Evolutionary conservation across 495 filamentous ascomycete species (phyloP), one percentile per base, ranked within the genome.

Genomic region (Neurospora sp.): DNA sequence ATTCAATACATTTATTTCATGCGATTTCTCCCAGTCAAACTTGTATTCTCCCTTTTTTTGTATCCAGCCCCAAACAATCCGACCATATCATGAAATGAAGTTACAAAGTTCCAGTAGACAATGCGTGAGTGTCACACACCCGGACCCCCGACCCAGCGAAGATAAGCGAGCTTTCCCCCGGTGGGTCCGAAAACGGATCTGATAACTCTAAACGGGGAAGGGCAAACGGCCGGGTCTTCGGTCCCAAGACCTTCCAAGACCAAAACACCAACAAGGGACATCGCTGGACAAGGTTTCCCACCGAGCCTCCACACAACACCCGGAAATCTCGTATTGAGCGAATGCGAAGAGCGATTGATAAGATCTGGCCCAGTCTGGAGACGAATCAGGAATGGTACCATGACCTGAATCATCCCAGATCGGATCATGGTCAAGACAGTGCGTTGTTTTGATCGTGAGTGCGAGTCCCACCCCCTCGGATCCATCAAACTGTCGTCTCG

Each of bases 171-270:
- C 54, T 62, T 31, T 7, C 23, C 12, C 12, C 54, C 3, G 27
- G 54, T 62, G 54, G 54, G 27, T 62, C 14, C 27, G 7, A 72
- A 38, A 66, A 70, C 70, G 72, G 74, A 76, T 76, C 74, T 76
- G 74, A 73, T 73, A 76, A 76, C 72, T 73, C 69, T 76, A 73
- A 76, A 66, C 70, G 38, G 37, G 6, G 31, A 38, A 31, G 23
- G n/a, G n/a, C n/a, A 31, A 23, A 46, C 70, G 38, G 42, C 44
- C 23, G 71, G n/a, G 3, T 6, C 44, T 12, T 5, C 23, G 12
- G 42, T 66, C 18, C 16, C 54, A 62, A 62, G 20, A 54, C 7
- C 7, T n/a, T 1, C 44, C 44, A 20, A 48, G 18, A 12, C 54
- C 27, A 62, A 8, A 35, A 62, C 35, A 35, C n/a, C 12, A 18